Percentiles rank a stretch among this genome's conserved stretches.
phyloP scores from a whole-genome alignment of 345 rosid species.

The Melaleuca alternifolia region DNA sequence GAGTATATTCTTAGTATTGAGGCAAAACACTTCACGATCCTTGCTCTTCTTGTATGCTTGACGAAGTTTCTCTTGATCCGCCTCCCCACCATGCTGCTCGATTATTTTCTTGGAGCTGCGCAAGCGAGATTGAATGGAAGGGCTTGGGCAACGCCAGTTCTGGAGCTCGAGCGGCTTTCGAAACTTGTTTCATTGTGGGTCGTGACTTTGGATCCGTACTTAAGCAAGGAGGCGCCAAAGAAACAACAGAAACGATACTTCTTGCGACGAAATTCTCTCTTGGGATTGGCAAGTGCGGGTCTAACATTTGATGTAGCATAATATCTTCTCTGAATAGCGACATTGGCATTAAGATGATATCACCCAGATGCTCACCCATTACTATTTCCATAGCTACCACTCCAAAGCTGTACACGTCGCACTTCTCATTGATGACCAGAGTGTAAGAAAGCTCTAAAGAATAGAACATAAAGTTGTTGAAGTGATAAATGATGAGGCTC shows the following conservation, averaged over 20 bases:
- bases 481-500: not conserved
- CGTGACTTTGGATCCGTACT: not conserved
- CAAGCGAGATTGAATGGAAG: not conserved
- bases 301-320: not conserved
- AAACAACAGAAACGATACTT: not conserved
- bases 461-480: not conserved
- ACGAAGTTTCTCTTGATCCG: not conserved
- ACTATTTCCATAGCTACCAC: slow-evolving; percentile 9
- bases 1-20: not conserved
- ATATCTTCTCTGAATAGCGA: not conserved
- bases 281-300: not conserved
- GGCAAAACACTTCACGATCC: not conserved
- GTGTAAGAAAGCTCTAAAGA: slow-evolving; percentile 15
- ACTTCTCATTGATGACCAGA: slow-evolving; percentile 12
- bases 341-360: not conserved
- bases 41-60: not conserved
- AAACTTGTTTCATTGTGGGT: slow-evolving; percentile 2
- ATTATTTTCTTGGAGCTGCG: not conserved
- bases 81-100: not conserved
- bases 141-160: not conserved
- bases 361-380: slow-evolving; percentile 8
- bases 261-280: not conserved
- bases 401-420: slow-evolving; percentile 18
- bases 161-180: not conserved
- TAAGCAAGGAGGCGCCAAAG: slow-evolving; percentile 6